These are phyloP conservation scores for Nectriaceae sp. DNA, from an alignment of 2,329 filamentous ascomycete species.

Conservation along the genomic window DNA sequence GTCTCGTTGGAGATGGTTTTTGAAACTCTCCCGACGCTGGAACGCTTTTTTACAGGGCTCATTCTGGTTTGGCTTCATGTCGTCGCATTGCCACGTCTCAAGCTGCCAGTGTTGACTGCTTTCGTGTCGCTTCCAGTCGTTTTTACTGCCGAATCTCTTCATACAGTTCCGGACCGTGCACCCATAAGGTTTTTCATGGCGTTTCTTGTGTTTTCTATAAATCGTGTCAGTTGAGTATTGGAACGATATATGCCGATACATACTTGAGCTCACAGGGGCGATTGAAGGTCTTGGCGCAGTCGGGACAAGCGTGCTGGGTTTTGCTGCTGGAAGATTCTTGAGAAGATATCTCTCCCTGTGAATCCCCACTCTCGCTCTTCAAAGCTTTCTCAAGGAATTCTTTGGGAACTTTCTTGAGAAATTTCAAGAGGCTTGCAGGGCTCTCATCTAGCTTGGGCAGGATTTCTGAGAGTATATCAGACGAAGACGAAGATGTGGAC, in stretches of 20 bases:
- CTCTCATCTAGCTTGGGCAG: slow-evolving; percentile 2
- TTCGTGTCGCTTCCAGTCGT: slow-evolving; percentile 93
- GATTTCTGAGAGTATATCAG: neutral
- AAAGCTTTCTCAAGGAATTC: slow-evolving; percentile 36
- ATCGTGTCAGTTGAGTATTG: slow-evolving; percentile 20
- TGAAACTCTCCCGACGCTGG: slow-evolving; percentile 60
- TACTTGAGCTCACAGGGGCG: slow-evolving; percentile 62
- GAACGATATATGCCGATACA: slow-evolving; percentile 17
- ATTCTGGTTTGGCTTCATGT: slow-evolving; percentile 22
- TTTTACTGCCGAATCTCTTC: slow-evolving; percentile 86
- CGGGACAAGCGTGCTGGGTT: slow-evolving; percentile 8
- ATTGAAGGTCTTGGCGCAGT: slow-evolving; percentile 49
- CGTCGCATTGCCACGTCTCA: slow-evolving; percentile 72
- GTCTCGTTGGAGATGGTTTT: slow-evolving; percentile 57
- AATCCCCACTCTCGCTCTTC: slow-evolving; percentile 11
- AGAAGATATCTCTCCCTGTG: slow-evolving; percentile 9
- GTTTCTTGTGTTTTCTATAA: slow-evolving; percentile 77
- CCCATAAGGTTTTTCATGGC: slow-evolving; percentile 78
- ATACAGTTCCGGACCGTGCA: slow-evolving; percentile 73
- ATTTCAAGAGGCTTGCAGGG: slow-evolving; percentile 13
- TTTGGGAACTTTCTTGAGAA: slow-evolving; percentile 32
- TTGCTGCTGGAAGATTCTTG: slow-evolving; percentile 14
- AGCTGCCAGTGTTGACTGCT: slow-evolving; percentile 73
- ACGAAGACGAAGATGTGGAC: slow-evolving; percentile 1
- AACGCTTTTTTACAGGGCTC: slow-evolving; percentile 59